These are phyloP conservation scores for Fusarium miscanthi DNA, from an alignment of 2,329 filamentous ascomycete species.

Conservation along the genomic window DNA sequence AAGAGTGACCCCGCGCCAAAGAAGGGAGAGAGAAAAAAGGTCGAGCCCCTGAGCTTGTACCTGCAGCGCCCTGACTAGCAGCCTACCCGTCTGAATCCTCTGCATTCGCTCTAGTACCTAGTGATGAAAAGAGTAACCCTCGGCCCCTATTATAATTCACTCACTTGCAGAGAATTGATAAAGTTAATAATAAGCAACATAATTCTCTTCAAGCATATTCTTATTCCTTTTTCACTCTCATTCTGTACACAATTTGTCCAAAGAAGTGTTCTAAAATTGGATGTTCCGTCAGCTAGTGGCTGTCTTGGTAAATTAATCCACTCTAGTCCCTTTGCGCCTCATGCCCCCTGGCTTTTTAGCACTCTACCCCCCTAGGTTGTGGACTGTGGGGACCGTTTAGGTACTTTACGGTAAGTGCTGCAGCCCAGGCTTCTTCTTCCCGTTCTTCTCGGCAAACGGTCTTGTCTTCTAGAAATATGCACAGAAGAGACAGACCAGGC, in stretches of 20 bases:
- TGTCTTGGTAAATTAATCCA: constrained; percentile 35
- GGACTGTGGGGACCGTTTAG: constrained; percentile 18
- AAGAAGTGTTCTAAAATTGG: constrained; percentile 32
- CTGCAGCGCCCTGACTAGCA: constrained; percentile 10
- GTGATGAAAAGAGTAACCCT: constrained; percentile 16
- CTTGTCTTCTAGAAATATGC: constrained; percentile 34
- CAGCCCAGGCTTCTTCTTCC: constrained; percentile 4
- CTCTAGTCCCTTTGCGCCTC: constrained; percentile 31
- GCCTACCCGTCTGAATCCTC: background rate
- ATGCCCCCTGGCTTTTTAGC: constrained; percentile 11
- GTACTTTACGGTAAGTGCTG: constrained; percentile 33
- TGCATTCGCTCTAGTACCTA: background rate
- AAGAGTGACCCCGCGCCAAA: constrained; percentile 32
- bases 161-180: background rate
- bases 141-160: constrained; percentile 9
- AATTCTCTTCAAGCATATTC: background rate
- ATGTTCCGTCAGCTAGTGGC: background rate
- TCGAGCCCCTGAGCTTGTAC: constrained; percentile 35
- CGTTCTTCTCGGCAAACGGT: constrained; percentile 28
- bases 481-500: constrained; percentile 9
- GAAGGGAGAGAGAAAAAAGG: background rate
- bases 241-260: background rate
- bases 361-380: constrained; percentile 6
- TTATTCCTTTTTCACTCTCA: background rate
- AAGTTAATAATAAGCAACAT: background rate